A percentile compares a stretch with the other conserved stretches of the same genome.
Conservation (phyloP, 805 yeast species). For the Monosporozyma aerobia region DNA sequence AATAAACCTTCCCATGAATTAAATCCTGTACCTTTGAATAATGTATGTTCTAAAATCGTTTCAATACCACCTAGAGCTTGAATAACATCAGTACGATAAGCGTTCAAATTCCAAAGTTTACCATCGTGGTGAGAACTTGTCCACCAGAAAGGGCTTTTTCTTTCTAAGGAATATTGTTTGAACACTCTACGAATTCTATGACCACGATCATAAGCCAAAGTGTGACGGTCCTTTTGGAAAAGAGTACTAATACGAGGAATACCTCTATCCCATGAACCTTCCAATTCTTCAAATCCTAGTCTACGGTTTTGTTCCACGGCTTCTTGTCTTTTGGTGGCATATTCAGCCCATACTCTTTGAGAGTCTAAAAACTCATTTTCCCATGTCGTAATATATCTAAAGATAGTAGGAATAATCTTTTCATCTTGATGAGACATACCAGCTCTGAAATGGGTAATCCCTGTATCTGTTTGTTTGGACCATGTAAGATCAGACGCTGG, state of each 20-base stretch:
- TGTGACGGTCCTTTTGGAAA: conserved; percentile 90
- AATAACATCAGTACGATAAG: conserved; percentile 90
- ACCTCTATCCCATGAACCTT: conserved; percentile 94
- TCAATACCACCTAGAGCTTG: conserved; percentile 97
- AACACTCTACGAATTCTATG: conserved; percentile 77
- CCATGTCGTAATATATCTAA: conserved; percentile 91
- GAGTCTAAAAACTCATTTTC: conserved; percentile 92
- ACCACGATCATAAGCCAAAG: conserved; percentile 90
- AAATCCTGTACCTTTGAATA: conserved; percentile 95
- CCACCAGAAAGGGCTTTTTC: conserved; percentile 95
- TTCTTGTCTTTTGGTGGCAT: conserved; percentile 79
- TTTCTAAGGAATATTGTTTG: conserved; percentile 58
- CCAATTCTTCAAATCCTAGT: conserved; percentile 85
- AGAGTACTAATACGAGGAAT: conserved; percentile 90
- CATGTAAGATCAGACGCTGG: conserved; percentile 88
- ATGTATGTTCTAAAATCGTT: conserved; percentile 87
- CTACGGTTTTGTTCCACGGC: conserved; percentile 81
- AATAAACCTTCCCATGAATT: conserved; percentile 97
- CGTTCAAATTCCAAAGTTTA: conserved; percentile 83
- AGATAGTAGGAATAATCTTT: conserved; percentile 82
- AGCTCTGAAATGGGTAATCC: conserved; percentile 86
- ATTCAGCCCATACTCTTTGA: conserved; percentile 96
- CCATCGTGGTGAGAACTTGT: conserved; percentile 90
- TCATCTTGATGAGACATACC: conserved; percentile 83
- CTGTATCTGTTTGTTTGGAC: conserved; percentile 90